Evolutionary conservation across 2,329 filamentous ascomycete species (phyloP).

Genomic region (Xylariaceae sp.): DNA sequence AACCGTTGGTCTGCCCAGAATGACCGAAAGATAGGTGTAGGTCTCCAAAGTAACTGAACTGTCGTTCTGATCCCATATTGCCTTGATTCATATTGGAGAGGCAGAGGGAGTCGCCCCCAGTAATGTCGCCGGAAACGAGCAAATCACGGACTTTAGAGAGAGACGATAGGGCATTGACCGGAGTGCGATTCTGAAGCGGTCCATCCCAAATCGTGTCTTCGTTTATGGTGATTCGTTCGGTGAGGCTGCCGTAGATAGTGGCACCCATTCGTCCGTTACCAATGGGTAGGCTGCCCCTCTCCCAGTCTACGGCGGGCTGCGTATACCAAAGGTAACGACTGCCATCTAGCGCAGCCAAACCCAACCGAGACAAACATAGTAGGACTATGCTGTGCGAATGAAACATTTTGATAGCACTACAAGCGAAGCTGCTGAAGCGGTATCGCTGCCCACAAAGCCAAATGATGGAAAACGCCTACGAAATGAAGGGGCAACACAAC

Average conservation of each 20-base stretch:
- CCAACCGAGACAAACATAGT: too few relatives aligned
- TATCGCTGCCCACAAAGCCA: too few relatives aligned
- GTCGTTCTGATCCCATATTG: neutral
- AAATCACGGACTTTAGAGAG: slow-evolving; percentile 1
- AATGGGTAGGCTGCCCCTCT: slow-evolving; percentile 14
- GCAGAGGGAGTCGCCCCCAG: neutral
- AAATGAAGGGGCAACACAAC: too few relatives aligned
- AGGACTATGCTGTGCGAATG: too few relatives aligned
- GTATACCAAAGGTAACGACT: too few relatives aligned
- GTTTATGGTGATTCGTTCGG: slow-evolving; percentile 3
- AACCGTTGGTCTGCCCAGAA: neutral
- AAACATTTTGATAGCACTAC: too few relatives aligned
- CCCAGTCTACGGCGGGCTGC: neutral
- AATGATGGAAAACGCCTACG: too few relatives aligned
- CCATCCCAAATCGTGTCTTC: slow-evolving; percentile 18
- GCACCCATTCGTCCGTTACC: slow-evolving; percentile 22
- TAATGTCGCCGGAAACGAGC: slow-evolving; percentile 8
- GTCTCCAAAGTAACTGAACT: slow-evolving; percentile 12
- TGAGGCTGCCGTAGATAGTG: slow-evolving; percentile 7
- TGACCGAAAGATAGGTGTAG: slow-evolving; percentile 13
- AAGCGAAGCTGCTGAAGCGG: too few relatives aligned
- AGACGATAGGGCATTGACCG: neutral
- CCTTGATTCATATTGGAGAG: slow-evolving; percentile 7
- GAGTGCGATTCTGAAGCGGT: slow-evolving; percentile 9
- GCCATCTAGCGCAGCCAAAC: too few relatives aligned